Evolutionary conservation across 768 basidiomycete genomes (phyloP), one percentile per base, ranked within the genome.

Genomic region (Boletus subcaerulescens): DNA sequence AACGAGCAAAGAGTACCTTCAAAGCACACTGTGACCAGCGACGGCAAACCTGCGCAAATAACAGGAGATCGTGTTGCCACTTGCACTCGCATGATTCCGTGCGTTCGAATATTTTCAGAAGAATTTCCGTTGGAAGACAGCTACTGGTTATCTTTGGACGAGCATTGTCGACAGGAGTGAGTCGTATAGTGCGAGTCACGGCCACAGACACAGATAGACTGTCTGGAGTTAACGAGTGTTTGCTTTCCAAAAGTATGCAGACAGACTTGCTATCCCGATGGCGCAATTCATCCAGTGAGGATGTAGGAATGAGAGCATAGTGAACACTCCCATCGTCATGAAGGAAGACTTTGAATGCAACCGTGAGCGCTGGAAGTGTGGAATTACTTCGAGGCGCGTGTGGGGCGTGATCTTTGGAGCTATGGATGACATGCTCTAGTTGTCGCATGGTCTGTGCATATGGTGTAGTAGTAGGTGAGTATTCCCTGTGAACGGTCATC

Each of bases 21-120:
- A 59, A 33, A 13, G 43, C 11, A 18, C 40, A 46, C 1, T 8
- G 20, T 8, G 44, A 59, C 58, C 59, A 60, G 18, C 39, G 17
- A 24, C 52, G 45, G 26, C 45, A 60, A 2, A 53, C 59, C 38
- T 58, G 56, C 15, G 56, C 48, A 35, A 43, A 47, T 5, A 49
- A 54, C 2, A 59, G 17, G 3, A 59, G 41, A 40, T 59, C 41
- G 1, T 24, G 13, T 38, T 59, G 36, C 52, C 57, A 60, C 1
- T 15, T 35, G 33, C 11, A 35, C 1, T 15, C 14, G 33, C 11
- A 35, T 29, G 26, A n/a, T 18, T 46, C n/a, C 15, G 3, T 4
- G 13, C 3, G 20, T 6, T 48, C 40, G 13, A 58, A 51, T 22
- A 53, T 50, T 20, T 50, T 26, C 12, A 53, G 1, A 4, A 57